Conservation (phyloP, 371 early-diverging fungal genomes). For the Mortierella sp. region DNA sequence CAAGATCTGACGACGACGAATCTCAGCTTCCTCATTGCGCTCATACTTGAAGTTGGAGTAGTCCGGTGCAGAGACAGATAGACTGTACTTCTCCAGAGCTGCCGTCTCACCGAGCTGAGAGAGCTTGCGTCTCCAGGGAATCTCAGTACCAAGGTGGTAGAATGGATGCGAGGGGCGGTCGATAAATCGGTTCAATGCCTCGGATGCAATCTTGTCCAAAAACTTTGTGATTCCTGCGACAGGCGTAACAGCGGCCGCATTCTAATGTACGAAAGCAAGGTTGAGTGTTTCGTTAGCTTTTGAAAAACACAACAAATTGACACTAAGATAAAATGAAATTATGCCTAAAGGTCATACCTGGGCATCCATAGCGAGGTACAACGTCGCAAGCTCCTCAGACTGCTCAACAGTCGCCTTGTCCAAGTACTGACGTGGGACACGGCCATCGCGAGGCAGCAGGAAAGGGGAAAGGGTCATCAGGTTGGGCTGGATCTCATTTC, state of each 20-base stretch:
- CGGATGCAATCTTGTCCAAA: conserved; percentile 26
- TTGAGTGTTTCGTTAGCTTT: neutral
- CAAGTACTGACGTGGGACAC: conserved; percentile 44
- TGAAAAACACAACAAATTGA: neutral
- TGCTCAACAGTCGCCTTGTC: conserved; percentile 47
- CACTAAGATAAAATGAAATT: neutral
- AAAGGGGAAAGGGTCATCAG: conserved; percentile 19
- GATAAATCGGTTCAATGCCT: conserved; percentile 33
- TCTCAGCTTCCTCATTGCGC: conserved; percentile 36
- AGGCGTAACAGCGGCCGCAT: conserved; percentile 46
- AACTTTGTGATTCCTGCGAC: conserved; percentile 29
- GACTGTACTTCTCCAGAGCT: conserved; percentile 19
- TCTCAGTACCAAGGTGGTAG: conserved; percentile 40
- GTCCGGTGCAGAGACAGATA: neutral
- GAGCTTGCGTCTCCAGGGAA: conserved; percentile 39
- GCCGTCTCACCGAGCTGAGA: conserved; percentile 21
- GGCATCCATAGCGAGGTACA: conserved; percentile 54
- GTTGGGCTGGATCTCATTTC: conserved; percentile 56
- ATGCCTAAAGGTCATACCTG: conserved; percentile 20
- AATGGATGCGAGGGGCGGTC: conserved; percentile 42
- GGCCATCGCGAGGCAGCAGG: neutral
- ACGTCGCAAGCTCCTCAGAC: conserved; percentile 29
- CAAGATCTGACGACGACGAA: conserved; percentile 20
- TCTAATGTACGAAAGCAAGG: conserved; percentile 12
- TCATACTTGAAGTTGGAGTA: conserved; percentile 17